Conservation (phyloP, 2,329 filamentous ascomycete genomes). For the Beauveria scarabaeidicola region DNA sequence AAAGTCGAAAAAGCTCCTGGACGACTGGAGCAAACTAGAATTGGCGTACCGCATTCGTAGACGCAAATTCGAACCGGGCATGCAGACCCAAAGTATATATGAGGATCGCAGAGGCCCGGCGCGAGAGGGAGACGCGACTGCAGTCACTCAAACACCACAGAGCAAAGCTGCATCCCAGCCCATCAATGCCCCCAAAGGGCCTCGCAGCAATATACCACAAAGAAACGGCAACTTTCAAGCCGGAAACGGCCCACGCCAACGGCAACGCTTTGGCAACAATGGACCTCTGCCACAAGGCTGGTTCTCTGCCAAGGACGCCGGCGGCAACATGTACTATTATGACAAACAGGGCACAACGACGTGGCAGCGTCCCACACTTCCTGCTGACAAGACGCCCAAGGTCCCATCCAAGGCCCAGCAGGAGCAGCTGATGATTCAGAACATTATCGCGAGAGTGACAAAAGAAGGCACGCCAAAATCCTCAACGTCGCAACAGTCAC, state of each 20-base stretch:
- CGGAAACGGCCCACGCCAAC: slow-evolving; percentile 28
- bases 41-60: slow-evolving; percentile 88
- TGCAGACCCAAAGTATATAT: slow-evolving; percentile 45
- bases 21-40: slow-evolving; percentile 83
- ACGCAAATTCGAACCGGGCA: slow-evolving; percentile 71
- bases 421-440: slow-evolving; percentile 67
- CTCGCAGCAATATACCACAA: slow-evolving; percentile 51
- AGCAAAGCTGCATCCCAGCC: slow-evolving; percentile 37
- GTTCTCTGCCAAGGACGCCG: slow-evolving; percentile 65
- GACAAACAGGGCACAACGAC: slow-evolving; percentile 67
- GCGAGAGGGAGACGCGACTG: slow-evolving; percentile 29
- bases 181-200: slow-evolving; percentile 48
- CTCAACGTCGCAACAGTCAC: slow-evolving; percentile 33
- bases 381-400: slow-evolving; percentile 55
- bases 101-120: slow-evolving; percentile 51
- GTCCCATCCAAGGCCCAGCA: slow-evolving; percentile 54
- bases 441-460: slow-evolving; percentile 77
- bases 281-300: slow-evolving; percentile 70
- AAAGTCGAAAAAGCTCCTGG: slow-evolving; percentile 62
- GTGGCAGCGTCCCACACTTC: slow-evolving; percentile 68
- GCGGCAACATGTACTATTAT: slow-evolving; percentile 79
- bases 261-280: slow-evolving; percentile 35
- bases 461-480: slow-evolving; percentile 50
- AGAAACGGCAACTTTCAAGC: slow-evolving; percentile 44
- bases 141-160: slow-evolving; percentile 23